Evolutionary conservation across 73 alveolate species (phyloP).

Genomic region (Tetrahymena elliotti): DNA sequence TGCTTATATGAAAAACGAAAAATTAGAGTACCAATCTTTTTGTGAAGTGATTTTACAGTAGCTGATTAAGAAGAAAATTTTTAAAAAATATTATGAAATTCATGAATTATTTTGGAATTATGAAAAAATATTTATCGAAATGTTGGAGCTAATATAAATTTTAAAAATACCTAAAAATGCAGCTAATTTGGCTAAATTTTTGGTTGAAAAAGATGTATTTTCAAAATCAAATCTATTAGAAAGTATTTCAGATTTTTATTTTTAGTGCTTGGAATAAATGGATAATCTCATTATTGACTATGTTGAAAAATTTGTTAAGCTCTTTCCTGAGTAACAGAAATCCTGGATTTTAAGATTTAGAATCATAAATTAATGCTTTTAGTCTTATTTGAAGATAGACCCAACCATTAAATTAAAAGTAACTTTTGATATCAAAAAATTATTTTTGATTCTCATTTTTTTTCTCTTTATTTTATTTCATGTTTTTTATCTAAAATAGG

Average conservation of each 20-base stretch:
- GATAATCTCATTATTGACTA: not conserved
- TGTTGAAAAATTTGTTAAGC: not conserved
- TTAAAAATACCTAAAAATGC: not conserved
- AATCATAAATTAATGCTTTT: not conserved
- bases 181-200: not conserved
- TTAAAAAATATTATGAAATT: not conserved
- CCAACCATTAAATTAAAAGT: not conserved
- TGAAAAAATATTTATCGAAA: not conserved
- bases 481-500: too few relatives aligned
- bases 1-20: not conserved
- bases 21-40: not conserved
- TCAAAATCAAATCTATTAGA: not conserved
- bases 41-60: not conserved
- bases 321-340: not conserved
- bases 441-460: too few relatives aligned
- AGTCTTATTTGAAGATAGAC: not conserved
- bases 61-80: not conserved
- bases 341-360: not conserved
- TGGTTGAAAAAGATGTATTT: not conserved
- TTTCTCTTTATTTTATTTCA: too few relatives aligned
- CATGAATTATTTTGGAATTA: not conserved
- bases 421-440: too few relatives aligned
- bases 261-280: too few relatives aligned
- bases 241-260: not conserved
- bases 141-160: not conserved